A percentile compares a stretch with the other conserved stretches of the same genome.
Evolutionary conservation across 768 basidiomycete genomes (phyloP).

Genomic region (Leccinum variicolor): DNA sequence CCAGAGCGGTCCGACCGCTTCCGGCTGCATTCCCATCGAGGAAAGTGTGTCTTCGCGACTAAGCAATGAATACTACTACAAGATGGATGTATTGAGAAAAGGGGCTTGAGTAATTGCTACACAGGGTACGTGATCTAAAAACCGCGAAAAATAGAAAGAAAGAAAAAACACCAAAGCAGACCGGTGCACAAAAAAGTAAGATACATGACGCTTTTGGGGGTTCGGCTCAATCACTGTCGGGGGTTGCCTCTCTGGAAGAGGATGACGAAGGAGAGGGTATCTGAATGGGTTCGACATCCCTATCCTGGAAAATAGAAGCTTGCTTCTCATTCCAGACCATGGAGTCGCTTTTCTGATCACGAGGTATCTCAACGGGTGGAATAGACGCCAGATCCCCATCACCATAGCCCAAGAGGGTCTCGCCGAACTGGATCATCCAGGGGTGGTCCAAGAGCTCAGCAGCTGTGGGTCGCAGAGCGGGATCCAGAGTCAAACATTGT

Average conservation of each 20-base stretch:
- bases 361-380: constrained; percentile 43
- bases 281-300: constrained; percentile 55
- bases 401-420: constrained; percentile 65
- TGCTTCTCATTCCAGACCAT: constrained; percentile 52
- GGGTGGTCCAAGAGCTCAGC: constrained; percentile 80
- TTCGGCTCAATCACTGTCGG: constrained; percentile 24
- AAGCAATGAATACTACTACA: constrained; percentile 7
- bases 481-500: constrained; percentile 85
- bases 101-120: constrained; percentile 15
- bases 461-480: constrained; percentile 79
- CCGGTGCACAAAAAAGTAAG: neutral
- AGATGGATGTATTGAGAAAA: neutral
- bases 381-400: constrained; percentile 55
- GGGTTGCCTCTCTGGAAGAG: constrained; percentile 33
- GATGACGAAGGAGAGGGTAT: constrained; percentile 50
- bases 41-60: neutral
- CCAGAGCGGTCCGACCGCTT: neutral
- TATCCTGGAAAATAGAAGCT: constrained; percentile 54
- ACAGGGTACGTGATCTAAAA: constrained; percentile 9
- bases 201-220: neutral
- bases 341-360: constrained; percentile 50
- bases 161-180: neutral
- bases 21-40: neutral
- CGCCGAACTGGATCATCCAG: constrained; percentile 86
- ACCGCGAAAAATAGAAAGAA: neutral